phyloP scores from a whole-genome alignment of 2,329 filamentous ascomycete species.

The Colletotrichum eleusines region DNA sequence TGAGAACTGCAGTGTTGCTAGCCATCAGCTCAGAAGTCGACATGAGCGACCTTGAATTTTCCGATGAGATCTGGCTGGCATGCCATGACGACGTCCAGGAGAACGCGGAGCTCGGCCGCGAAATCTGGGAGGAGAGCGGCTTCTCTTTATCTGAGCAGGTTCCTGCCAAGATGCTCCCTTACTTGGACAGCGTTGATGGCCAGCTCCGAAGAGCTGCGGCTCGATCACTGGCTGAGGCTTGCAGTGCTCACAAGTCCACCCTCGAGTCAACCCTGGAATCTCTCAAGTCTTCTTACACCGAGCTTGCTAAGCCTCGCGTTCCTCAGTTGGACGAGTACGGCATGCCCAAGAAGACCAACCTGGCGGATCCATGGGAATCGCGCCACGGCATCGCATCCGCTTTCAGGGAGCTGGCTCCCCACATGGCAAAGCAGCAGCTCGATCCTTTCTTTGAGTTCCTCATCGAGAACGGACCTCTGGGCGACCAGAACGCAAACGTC shows the following conservation, averaged over 20 bases:
- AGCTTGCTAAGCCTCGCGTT: constrained; percentile 84
- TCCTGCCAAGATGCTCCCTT: constrained; percentile 77
- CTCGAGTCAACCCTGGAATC: constrained; percentile 72
- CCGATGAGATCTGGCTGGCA: constrained; percentile 92
- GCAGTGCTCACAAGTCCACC: constrained; percentile 69
- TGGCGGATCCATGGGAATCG: constrained; percentile 90
- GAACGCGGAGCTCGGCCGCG: constrained; percentile 83
- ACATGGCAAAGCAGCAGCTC: constrained; percentile 76
- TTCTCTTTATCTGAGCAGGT: constrained; percentile 77
- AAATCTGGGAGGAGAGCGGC: constrained; percentile 96
- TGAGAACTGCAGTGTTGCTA: constrained; percentile 87
- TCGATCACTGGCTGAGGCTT: constrained; percentile 81
- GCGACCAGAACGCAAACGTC: constrained; percentile 82
- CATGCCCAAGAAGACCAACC: constrained; percentile 90
- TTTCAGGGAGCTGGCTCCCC: constrained; percentile 82
- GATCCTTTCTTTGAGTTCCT: constrained; percentile 86
- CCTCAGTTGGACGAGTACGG: constrained; percentile 93
- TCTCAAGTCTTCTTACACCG: constrained; percentile 78
- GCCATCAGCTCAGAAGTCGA: constrained; percentile 93
- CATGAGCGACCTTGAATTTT: constrained; percentile 86
- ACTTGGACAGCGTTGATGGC: constrained; percentile 82
- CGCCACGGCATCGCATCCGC: constrained; percentile 90
- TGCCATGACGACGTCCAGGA: constrained; percentile 92
- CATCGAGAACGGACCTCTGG: constrained; percentile 87
- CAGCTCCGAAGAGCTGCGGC: constrained; percentile 88